These are phyloP conservation scores for Pontederia crassipes DNA, from an alignment of 176 grass and related monocot genomes.

Conservation along the genomic window DNA sequence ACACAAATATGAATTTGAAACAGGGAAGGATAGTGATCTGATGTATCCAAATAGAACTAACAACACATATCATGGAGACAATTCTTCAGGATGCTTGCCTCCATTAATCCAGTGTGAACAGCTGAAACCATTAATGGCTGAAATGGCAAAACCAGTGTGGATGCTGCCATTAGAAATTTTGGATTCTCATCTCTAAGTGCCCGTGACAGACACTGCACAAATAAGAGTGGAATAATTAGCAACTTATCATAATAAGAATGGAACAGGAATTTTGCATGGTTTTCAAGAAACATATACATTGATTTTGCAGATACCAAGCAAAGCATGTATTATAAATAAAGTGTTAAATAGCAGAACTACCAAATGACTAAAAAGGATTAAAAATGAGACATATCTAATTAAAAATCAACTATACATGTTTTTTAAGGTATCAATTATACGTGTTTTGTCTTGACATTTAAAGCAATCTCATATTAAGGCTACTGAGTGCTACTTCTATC, in stretches of 20 bases:
- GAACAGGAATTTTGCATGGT: background rate
- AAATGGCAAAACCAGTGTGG: slow-evolving; percentile 80
- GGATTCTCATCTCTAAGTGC: slow-evolving; percentile 76
- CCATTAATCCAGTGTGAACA: slow-evolving; percentile 86
- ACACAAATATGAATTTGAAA: background rate
- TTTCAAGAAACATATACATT: too few relatives aligned
- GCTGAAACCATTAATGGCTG: slow-evolving; percentile 91
- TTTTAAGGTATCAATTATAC: too few relatives aligned
- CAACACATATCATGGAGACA: background rate
- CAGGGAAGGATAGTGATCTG: background rate
- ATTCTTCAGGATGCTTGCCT: slow-evolving; percentile 47
- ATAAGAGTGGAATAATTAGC: background rate
- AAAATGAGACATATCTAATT: too few relatives aligned
- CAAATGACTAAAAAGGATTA: too few relatives aligned
- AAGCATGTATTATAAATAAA: too few relatives aligned
- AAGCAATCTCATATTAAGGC: too few relatives aligned
- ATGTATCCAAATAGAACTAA: too few relatives aligned
- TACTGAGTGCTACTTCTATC: too few relatives aligned
- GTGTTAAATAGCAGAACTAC: too few relatives aligned
- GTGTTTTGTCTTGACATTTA: too few relatives aligned
- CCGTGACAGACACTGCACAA: slow-evolving; percentile 67
- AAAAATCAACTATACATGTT: too few relatives aligned
- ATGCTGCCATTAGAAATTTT: slow-evolving; percentile 79
- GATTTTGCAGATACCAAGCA: too few relatives aligned
- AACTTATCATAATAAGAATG: background rate